A percentile compares a stretch with the other conserved stretches of the same genome.
Evolutionary conservation across 192 early-diverging fungal genomes (phyloP).

Genomic region (Coemansia sp.): DNA sequence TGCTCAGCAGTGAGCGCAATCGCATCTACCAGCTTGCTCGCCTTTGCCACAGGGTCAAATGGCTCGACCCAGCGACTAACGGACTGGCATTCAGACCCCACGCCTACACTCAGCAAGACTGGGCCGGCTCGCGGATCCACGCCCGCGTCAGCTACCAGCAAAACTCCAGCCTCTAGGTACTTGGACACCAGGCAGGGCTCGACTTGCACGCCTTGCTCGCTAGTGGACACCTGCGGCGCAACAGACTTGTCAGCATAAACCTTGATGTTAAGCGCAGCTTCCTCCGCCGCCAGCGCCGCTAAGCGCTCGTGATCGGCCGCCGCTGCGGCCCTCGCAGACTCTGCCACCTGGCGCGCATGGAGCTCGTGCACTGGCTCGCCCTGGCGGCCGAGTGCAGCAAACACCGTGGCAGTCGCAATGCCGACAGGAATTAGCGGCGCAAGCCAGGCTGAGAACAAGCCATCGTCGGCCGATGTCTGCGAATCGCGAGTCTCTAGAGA

Average conservation of each 20-base stretch:
- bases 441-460: slow-evolving; percentile 36
- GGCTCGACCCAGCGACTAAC: slow-evolving; percentile 40
- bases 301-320: slow-evolving; percentile 27
- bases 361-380: slow-evolving; percentile 46
- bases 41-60: slow-evolving; percentile 34
- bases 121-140: slow-evolving; percentile 25
- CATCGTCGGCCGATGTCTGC: slow-evolving; percentile 22
- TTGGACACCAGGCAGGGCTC: slow-evolving; percentile 21
- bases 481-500: slow-evolving; percentile 10
- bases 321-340: slow-evolving; percentile 29
- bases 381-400: slow-evolving; percentile 35
- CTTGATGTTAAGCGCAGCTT: slow-evolving; percentile 27
- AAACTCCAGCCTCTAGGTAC: slow-evolving; percentile 15
- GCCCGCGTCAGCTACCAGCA: slow-evolving; percentile 15
- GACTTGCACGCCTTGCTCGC: slow-evolving; percentile 36
- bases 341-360: slow-evolving; percentile 22
- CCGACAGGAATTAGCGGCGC: slow-evolving; percentile 42
- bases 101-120: slow-evolving; percentile 7
- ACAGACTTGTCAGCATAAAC: slow-evolving; percentile 27
- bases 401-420: slow-evolving; percentile 18
- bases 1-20: slow-evolving; percentile 3
- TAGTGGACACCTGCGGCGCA: slow-evolving; percentile 10
- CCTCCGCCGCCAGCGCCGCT: slow-evolving; percentile 24
- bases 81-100: slow-evolving; percentile 15
- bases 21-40: slow-evolving; percentile 3